Base-by-base conservation (phyloP, 2,329 filamentous ascomycete species). In the Fusarium cicatricum region DNA sequence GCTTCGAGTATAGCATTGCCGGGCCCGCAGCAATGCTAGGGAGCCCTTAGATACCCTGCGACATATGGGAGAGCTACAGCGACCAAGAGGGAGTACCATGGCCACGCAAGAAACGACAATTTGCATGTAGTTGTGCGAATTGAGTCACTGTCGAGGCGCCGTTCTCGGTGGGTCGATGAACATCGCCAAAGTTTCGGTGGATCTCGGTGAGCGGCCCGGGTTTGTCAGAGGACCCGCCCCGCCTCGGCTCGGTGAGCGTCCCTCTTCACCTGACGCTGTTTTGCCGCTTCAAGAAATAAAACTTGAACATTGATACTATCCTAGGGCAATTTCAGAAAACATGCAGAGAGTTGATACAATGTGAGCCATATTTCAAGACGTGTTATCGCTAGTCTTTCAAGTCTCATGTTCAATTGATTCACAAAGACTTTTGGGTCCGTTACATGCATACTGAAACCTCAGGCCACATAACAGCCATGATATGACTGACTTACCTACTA, bases 61-160 rank as follows among this genome's bases (percentile, higher is more conserved):
- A 33, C 65, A 67, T 42, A 74, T 11, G 7, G 58, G 41, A 12
- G 60, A 43, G 44, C 65, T 57, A 19, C 60, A 66, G 43, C 68
- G 67, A 48, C 62, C 58, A 23, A 70, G 37, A 48, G 60, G 62
- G 36, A 66, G 62, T 61, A 67, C 61, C 67, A 67, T 71, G 46
- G 41, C 56, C 41, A 41, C 38, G 16, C 47, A 21, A 29, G n/a
- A 47, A 52, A 21, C 19, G 44, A 36, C 38, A 34, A 16, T 1
- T 19, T 28, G n/a, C 36, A 21, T 48, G 41, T 49, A 40, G 42
- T 56, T 42, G 52, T 7, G 46, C 41, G 45, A 61, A 66, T 69
- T 63, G 62, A 58, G 49, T 59, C 55, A 68, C 61, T 59, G 50
- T 49, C 12, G 48, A 60, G 44, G 26, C 32, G 37, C 43, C 26